Evolutionary conservation across 2,329 filamentous ascomycete species (phyloP), one percentile per base, ranked within the genome.

Genomic region (Pestalotiopsis sp.): DNA sequence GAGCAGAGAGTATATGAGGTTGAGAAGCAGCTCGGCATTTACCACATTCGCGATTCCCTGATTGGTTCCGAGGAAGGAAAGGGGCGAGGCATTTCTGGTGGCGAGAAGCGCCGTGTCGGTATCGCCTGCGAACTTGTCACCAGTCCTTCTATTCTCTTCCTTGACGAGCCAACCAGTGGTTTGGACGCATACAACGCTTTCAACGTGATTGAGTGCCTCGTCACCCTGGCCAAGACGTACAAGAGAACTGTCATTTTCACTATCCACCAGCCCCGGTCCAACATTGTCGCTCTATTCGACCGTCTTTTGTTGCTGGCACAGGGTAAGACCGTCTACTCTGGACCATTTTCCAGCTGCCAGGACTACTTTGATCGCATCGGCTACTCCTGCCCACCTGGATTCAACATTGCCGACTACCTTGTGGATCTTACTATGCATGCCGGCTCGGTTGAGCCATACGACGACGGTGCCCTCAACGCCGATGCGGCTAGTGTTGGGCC

Each of bases 401-500:
- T 98, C 86, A 99, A 99, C 75, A 98, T 99, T 79, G 96, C 96
- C 3, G 96, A 99, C 78, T 99, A 98, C 76, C 88, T 99, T 4
- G 94, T 99, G 38, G 96, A 99, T 78, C 85, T 99, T 55, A 98
- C 96, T 0, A 98, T 99, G 95, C 96, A 99, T 78, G 94, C 94
- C 26, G 89, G 92, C 68, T 84, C 88, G 2, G 86, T 89, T 67
- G 87, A 69, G 64, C 68, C 68, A 2, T 69, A 68, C 26, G 68
- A 69, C 22, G 68, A 91, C 40, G 88, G 91, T 66, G 87, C 86
- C 17, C 82, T 78, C 48, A 76, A 80, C 5, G 75, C 82, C 7
- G 91, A 92, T 70, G 87, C 85, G 2, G 82, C 87, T 1, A 91
- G 89, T 70, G 90, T 93, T 22, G 91, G 93, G 2, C 92, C 94